Conservation (phyloP, 768 basidiomycete genomes). For the Hydnum rufescens region DNA sequence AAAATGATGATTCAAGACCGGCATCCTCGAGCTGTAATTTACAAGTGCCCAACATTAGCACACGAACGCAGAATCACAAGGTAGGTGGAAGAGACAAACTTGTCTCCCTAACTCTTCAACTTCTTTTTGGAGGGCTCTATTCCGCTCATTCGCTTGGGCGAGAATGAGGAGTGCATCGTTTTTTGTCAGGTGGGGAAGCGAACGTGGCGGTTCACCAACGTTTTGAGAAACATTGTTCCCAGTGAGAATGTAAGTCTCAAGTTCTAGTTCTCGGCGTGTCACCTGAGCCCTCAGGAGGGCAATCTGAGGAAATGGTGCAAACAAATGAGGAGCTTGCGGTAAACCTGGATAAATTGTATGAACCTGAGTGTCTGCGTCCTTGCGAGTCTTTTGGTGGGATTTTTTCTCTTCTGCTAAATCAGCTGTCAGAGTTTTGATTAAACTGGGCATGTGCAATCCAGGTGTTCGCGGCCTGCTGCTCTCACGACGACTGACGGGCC, state of each 20-base stretch:
- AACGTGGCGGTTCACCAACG: neutral
- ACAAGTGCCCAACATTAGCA: no score
- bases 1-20: no score
- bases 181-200: neutral
- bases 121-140: neutral
- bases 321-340: neutral
- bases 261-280: constrained; percentile 4
- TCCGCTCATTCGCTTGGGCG: neutral
- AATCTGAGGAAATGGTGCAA: neutral
- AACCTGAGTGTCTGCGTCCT: constrained; percentile 3
- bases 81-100: no score
- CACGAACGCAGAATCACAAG: no score
- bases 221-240: neutral
- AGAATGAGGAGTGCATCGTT: neutral
- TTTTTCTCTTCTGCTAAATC: constrained; percentile 4
- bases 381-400: neutral
- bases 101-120: neutral
- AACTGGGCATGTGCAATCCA: neutral
- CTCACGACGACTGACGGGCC: neutral
- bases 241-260: neutral
- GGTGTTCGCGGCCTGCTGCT: neutral
- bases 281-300: constrained; percentile 2
- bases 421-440: constrained; percentile 1
- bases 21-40: no score
- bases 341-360: neutral